phyloP scores from a whole-genome alignment of 805 yeast genomes.

The Diddensiella transvaalensis region DNA sequence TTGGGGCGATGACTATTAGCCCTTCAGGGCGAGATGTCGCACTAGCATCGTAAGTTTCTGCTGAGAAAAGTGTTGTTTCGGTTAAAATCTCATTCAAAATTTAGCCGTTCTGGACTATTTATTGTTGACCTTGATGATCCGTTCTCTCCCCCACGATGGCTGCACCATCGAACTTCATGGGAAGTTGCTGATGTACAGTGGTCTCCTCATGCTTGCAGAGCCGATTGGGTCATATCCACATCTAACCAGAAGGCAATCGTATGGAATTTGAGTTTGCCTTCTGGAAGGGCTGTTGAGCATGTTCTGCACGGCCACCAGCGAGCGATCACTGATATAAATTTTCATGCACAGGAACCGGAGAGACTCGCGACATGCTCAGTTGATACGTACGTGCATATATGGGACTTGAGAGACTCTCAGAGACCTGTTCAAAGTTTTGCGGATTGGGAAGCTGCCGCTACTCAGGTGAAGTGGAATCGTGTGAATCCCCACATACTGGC shows the following conservation, averaged over 20 bases:
- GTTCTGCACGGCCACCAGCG: constrained; percentile 86
- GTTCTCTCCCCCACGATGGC: constrained; percentile 89
- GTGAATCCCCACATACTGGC: constrained; percentile 74
- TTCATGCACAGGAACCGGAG: constrained; percentile 84
- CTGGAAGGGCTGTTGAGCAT: constrained; percentile 74
- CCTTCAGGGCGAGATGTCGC: constrained; percentile 94
- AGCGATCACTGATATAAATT: constrained; percentile 94
- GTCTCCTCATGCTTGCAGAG: constrained; percentile 86
- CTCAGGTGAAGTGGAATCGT: constrained; percentile 93
- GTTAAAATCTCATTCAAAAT: background rate
- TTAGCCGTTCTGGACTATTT: constrained; percentile 64
- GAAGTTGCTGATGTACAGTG: constrained; percentile 99
- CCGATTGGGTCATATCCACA: constrained; percentile 89
- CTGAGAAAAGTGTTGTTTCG: background rate
- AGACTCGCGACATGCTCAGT: constrained; percentile 88
- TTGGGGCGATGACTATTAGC: constrained; percentile 83
- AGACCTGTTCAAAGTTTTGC: constrained; percentile 74
- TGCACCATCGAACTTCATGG: constrained; percentile 91
- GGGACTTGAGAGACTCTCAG: constrained; percentile 83
- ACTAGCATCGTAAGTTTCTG: constrained; percentile 55
- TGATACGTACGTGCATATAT: constrained; percentile 78
- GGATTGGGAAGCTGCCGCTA: constrained; percentile 94
- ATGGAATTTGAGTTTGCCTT: constrained; percentile 80
- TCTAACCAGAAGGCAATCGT: constrained; percentile 93
- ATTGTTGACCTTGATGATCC: constrained; percentile 95